A percentile compares a stretch with the other conserved stretches of the same genome.
Conservation (phyloP, 352 stramenopile species). For the Elongisporangium prolatum region DNA sequence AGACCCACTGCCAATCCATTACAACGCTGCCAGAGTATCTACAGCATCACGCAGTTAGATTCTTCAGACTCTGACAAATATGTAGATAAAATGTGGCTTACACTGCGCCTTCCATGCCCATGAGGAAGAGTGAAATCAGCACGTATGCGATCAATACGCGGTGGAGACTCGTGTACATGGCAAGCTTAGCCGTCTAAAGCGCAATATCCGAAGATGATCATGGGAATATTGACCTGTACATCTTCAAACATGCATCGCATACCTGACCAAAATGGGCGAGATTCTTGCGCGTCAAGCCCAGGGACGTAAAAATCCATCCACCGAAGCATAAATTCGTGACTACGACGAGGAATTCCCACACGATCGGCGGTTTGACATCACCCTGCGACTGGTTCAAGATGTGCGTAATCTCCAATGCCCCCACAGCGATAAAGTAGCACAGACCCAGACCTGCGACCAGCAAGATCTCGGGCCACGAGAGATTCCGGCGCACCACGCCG, state of each 20-base stretch:
- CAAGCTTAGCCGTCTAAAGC: constrained; percentile 58
- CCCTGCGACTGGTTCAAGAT: constrained; percentile 75
- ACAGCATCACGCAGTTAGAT: background rate
- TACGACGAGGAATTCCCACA: constrained; percentile 78
- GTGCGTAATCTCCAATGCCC: constrained; percentile 74
- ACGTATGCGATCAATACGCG: constrained; percentile 60
- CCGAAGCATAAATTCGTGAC: constrained; percentile 80
- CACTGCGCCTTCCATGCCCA: constrained; percentile 69
- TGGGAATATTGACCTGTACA: background rate
- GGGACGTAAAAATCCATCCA: constrained; percentile 82
- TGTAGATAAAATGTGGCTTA: constrained; percentile 57
- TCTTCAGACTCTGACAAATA: too few relatives aligned
- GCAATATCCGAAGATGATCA: background rate
- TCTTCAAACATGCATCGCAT: background rate
- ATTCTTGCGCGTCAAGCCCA: constrained; percentile 74
- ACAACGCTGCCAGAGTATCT: constrained; percentile 69
- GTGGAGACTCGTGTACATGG: constrained; percentile 67
- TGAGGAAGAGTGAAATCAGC: constrained; percentile 66
- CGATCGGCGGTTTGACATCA: constrained; percentile 44
- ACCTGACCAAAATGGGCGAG: constrained; percentile 78
- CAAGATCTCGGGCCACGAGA: constrained; percentile 71
- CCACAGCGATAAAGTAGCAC: constrained; percentile 80
- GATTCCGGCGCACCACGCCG: constrained; percentile 64
- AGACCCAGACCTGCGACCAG: constrained; percentile 70
- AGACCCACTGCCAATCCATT: constrained; percentile 68